Percentiles rank a stretch among this genome's conserved stretches.
These are phyloP conservation scores for Neoconidiobolus thromboides DNA, from an alignment of 371 early-diverging fungal genomes.

Conservation along the genomic window DNA sequence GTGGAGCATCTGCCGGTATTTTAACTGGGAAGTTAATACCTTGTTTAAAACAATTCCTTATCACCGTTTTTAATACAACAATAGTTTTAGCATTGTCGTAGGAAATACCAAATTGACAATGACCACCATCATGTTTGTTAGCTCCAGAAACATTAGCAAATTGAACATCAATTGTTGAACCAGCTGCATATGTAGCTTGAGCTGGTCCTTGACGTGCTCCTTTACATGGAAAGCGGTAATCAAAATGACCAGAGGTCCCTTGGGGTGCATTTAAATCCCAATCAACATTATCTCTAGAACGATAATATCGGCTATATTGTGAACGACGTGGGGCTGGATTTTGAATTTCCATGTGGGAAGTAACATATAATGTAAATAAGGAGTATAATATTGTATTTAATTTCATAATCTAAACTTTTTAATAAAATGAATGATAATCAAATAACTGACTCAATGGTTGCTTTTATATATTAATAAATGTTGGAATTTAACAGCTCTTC, in stretches of 20 bases:
- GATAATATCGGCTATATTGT: conserved; percentile 7
- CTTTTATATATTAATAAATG: no score
- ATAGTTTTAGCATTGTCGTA: neutral
- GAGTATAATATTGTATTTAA: no score
- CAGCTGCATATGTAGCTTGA: neutral
- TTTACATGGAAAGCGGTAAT: conserved; percentile 2
- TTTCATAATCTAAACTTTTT: no score
- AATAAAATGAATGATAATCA: no score
- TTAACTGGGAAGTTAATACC: conserved; percentile 14
- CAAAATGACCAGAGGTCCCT: conserved; percentile 3
- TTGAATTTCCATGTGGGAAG: conserved; percentile 12
- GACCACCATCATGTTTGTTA: neutral
- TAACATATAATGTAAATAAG: no score
- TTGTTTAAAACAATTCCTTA: conserved; percentile 10
- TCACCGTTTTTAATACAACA: neutral
- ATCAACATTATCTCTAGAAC: conserved; percentile 1
- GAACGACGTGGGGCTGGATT: conserved; percentile 15
- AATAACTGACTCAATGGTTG: no score
- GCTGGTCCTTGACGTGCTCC: neutral
- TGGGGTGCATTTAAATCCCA: conserved; percentile 12
- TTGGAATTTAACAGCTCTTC: no score
- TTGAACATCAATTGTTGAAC: neutral
- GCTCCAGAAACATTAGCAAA: conserved; percentile 7
- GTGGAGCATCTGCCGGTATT: conserved; percentile 26
- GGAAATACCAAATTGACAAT: neutral